Base-by-base conservation (phyloP, 108 stramenopile genomes). In the Schizochytrium sp. region DNA sequence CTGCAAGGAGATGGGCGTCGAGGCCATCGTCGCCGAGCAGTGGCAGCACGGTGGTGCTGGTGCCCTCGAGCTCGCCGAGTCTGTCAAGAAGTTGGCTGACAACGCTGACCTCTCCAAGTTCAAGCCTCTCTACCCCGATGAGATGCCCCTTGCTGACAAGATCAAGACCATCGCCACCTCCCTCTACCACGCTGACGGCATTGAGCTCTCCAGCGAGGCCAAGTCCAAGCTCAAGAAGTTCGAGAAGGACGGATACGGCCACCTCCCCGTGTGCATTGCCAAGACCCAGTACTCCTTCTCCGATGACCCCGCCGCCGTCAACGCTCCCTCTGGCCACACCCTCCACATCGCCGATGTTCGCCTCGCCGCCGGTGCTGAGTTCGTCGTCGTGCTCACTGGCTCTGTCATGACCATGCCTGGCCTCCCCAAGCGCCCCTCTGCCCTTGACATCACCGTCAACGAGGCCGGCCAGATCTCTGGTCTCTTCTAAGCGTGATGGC, bases 221-320 rank as follows among this genome's bases (percentile, higher is more conserved):
- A 10, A 55, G 45, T 55, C 76, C 46, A 83, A 83, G 76, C 53
- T 83, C 50, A 83, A 83, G 76, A 17, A 40, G 28, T 83, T 83
- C 76, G 28, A 83, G 76, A 83, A 55, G 50, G 50, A 55, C n/a
- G 76, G 76, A n/a, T 83, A 83, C 76, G 53, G 53, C 46, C 10
- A 83, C 76, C 76, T 83, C 50, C 76, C 76, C 28, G 76, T 83
- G 76, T 83, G 76, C 76, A 83, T 83, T 28, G 76, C 76, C 76
- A 83, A 83, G 76, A 83, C 76, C n/a, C 76, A 83, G 76, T 83
- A 83, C 76, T 55, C 50, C 76, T 83, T 83, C 76, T 55, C 50
- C 46, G 76, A 83, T n/a, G 76, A 83, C 76, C 28, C 76, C 10
- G n/a, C 76, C n/a, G 50, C 38, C 46, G 50, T 83, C 76, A 83